Base-by-base conservation (phyloP, 1,284 basidiomycete genomes). In the Ceratobasidium sp. region DNA sequence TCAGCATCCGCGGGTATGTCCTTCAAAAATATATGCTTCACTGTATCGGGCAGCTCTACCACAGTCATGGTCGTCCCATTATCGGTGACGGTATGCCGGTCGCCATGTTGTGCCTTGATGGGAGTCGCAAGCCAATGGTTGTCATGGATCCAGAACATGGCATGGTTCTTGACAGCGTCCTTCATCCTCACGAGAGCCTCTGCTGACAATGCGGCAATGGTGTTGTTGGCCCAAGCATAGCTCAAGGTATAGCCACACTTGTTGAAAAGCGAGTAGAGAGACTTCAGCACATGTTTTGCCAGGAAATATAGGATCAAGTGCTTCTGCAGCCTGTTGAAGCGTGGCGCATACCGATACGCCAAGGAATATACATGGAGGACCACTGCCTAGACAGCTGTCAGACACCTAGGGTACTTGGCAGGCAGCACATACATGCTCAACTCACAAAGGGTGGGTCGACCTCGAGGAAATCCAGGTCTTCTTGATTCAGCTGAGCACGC, bases 11-110 rank as follows among this genome's bases (percentile, higher is more conserved):
- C 54, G 10, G 54, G 54, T 57, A n/a, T n/a, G 10, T 67, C 65
- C 27, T 12, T n/a, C 1, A 67, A 41, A n/a, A 67, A 67, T 20
- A 67, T 20, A n/a, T 44, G 20, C 44, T 67, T 67, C n/a, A 67
- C 65, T 23, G 1, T 16, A 27, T 67, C 65, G 20, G 65, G 65
- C 16, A 48, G 30, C n/a, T 18, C 10, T 44, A 67, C 65, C 8
- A 67, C 65, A n/a, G 65, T 67, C 38, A 67, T 67, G 33, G 65
- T 38, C 8, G 65, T 67, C 12, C 65, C 44, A 23, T 67, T 67
- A n/a, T 67, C 44, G 12, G 65, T 67, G 18, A 67, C 65, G 4
- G 65, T 67, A 23, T 67, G 65, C 6, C 65, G 44, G 30, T 67
- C 27, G 6, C 65, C 44, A 6, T 38, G 65, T 30, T 67, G 65